phyloP scores from a whole-genome alignment of 495 filamentous ascomycete species.

The Neurospora sp. region DNA sequence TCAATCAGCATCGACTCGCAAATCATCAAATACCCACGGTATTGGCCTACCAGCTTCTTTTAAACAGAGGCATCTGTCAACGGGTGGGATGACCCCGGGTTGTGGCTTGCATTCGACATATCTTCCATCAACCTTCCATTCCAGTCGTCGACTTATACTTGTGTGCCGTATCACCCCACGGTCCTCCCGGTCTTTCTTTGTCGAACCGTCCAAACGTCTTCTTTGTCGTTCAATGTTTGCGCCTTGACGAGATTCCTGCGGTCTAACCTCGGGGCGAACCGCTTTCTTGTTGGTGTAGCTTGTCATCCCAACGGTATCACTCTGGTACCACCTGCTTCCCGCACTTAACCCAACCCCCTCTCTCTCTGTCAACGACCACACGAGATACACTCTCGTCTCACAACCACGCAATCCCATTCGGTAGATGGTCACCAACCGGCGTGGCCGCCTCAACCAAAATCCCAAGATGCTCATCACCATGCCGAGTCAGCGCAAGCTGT shows the following conservation, averaged over 20 bases:
- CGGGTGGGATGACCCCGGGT: background rate
- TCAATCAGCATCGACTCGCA: background rate
- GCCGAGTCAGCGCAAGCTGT: background rate
- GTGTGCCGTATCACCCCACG: background rate
- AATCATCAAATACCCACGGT: no score
- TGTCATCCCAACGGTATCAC: background rate
- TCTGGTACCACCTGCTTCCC: background rate
- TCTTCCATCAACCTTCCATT: background rate
- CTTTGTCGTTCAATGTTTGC: background rate
- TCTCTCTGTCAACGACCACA: background rate
- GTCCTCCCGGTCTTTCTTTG: background rate
- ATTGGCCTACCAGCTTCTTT: background rate
- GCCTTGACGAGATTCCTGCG: background rate
- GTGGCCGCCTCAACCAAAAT: background rate
- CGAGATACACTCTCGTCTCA: background rate
- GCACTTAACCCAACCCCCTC: background rate
- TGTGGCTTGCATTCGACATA: background rate
- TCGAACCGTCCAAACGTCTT: background rate
- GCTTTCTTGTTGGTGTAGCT: background rate
- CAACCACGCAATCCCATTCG: background rate
- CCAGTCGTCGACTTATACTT: background rate
- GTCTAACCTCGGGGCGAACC: background rate
- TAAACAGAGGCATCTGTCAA: background rate
- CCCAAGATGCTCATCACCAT: conserved; percentile 2
- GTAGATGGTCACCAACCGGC: background rate